phyloP scores from a whole-genome alignment of 768 basidiomycete genomes.

The Lyophyllum semitale region DNA sequence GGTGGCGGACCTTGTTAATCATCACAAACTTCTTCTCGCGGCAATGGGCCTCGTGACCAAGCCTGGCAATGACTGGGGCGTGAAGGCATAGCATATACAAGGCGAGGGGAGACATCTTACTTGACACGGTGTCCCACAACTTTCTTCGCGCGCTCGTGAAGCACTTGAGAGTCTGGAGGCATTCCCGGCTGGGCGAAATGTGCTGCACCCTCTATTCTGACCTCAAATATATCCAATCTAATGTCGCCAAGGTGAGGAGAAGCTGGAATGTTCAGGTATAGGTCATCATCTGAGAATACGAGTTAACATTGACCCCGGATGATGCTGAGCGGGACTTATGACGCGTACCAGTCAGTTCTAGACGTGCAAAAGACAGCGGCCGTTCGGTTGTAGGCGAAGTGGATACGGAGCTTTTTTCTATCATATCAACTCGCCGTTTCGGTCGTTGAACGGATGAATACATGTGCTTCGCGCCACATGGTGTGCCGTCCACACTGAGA shows the following conservation, averaged over 20 bases:
- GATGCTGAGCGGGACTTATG: no score
- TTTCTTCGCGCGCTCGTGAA: conserved; percentile 13
- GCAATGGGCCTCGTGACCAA: conserved; percentile 5
- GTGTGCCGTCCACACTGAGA: conserved; percentile 7
- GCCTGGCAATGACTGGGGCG: neutral
- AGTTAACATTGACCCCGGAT: neutral
- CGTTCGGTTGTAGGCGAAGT: neutral
- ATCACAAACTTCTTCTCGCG: conserved; percentile 2
- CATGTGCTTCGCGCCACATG: conserved; percentile 12
- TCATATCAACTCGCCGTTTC: neutral
- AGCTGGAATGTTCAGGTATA: conserved; percentile 2
- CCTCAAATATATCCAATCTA: conserved; percentile 10
- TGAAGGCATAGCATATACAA: no score
- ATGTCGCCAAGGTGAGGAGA: conserved; percentile 7
- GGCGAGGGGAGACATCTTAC: neutral
- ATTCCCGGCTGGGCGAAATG: conserved; percentile 5
- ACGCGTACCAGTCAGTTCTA: conserved; percentile 7
- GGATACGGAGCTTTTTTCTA: neutral
- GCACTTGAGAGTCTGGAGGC: conserved; percentile 4
- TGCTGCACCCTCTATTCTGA: neutral
- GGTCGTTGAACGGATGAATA: conserved; percentile 2
- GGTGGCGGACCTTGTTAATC: conserved; percentile 4
- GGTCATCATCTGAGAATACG: conserved; percentile 1
- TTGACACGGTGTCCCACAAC: conserved; percentile 4
- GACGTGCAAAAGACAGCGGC: conserved; percentile 3